These are phyloP conservation scores for Camellia japonica DNA, from an alignment of 148 eudicot genomes.

Conservation along the genomic window DNA sequence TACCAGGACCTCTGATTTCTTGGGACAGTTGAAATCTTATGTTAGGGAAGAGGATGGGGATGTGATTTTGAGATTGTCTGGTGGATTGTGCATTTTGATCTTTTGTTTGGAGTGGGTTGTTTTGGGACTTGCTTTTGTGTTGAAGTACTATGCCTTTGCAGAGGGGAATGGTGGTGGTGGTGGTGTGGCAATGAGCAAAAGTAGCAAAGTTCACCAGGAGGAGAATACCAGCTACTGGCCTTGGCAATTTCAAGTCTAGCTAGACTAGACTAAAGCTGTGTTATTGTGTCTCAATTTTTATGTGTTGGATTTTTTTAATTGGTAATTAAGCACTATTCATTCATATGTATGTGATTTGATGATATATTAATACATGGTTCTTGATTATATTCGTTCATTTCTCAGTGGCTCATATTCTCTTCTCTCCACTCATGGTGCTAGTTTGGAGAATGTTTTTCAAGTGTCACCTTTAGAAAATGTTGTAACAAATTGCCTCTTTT, in stretches of 20 bases:
- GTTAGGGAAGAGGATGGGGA: conserved; percentile 50
- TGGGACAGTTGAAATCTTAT: conserved; percentile 42
- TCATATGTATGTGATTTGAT: too few relatives aligned
- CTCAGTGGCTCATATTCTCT: too few relatives aligned
- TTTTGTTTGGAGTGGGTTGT: conserved; percentile 53
- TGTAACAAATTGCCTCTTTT: too few relatives aligned
- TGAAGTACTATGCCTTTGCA: conserved; percentile 37
- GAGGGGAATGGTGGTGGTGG: neutral
- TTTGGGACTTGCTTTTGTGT: conserved; percentile 39
- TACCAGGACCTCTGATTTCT: conserved; percentile 37
- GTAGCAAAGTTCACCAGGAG: conserved; percentile 26
- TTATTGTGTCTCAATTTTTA: too few relatives aligned
- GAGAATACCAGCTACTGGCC: conserved; percentile 39
- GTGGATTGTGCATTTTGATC: conserved; percentile 43
- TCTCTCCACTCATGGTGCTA: too few relatives aligned
- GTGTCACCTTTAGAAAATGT: too few relatives aligned
- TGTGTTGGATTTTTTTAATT: too few relatives aligned
- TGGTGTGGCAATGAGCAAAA: conserved; percentile 12
- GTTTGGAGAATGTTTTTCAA: too few relatives aligned
- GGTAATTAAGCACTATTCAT: too few relatives aligned
- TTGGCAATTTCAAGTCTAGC: conserved; percentile 29
- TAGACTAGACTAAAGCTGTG: too few relatives aligned
- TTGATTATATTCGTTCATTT: too few relatives aligned
- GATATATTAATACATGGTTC: too few relatives aligned
- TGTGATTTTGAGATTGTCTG: conserved; percentile 38